Base-by-base conservation (phyloP, 2,329 filamentous ascomycete genomes). In the Xylariaceae sp. region DNA sequence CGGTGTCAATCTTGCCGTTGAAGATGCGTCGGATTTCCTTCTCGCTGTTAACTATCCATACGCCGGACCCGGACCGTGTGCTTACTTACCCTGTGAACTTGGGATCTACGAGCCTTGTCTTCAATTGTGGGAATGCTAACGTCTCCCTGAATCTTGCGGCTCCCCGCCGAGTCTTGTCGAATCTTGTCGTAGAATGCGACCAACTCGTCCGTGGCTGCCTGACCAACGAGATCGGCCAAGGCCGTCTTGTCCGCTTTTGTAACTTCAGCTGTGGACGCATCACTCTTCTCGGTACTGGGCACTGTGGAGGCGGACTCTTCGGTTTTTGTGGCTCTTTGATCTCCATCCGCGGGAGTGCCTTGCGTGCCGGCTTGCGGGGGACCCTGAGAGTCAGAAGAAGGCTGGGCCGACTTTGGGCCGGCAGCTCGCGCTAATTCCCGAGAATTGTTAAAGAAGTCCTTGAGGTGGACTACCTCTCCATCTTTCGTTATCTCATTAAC, bases 401-500 rank as follows among this genome's bases (percentile, higher is more conserved):
- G 26, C 9, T 14, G 5, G 13, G n/a, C n/a, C n/a, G 16, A 15
- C 13, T 12, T 24, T 30, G 37, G 38, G 40, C 49, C 40, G 29
- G 54, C 42, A 16, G 45, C 21, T 39, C 41, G 65, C 58, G 15
- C 34, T 35, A 50, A 41, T 28, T 51, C 41, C 40, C 47, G 48
- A 5, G 50, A 21, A 31, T 62, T 60, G 6, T 55, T 54, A 38
- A 60, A 62, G 13, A 73, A 61, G 37, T 69, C 73, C 41, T 63
- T 70, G 34, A 96, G 68, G 60, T 90, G 87, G 36, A 92, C 61
- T 11, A 94, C 85, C 38, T 79, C 65, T 12, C 88, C 88, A 55
- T 83, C 76, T 19, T 81, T 79, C 14, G 76, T 68, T 46, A 96
- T 90, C 62, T 96, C 89, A 56, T 94, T 89, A 52, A 96, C 89